Evolutionary conservation across 1,284 basidiomycete species (phyloP).

Genomic region (Trametes hirsuta): DNA sequence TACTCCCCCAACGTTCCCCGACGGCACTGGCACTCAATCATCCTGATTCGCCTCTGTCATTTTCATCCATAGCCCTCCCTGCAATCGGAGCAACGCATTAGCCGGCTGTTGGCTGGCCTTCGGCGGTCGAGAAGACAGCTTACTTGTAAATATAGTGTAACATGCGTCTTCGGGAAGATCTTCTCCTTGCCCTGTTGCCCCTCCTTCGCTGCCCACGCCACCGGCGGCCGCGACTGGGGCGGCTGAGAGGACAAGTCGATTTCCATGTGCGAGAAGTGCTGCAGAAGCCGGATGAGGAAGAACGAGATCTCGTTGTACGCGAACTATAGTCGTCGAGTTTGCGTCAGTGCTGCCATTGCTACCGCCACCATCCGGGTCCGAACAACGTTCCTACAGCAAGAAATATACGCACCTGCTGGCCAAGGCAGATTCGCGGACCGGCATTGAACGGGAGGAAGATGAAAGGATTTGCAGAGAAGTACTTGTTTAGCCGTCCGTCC

Average conservation of each 20-base stretch:
- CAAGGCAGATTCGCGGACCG: slow-evolving; percentile 60
- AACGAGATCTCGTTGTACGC: slow-evolving; percentile 48
- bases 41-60: slow-evolving; percentile 25
- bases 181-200: slow-evolving; percentile 22
- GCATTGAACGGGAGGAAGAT: slow-evolving; percentile 67
- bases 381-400: background rate
- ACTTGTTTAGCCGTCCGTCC: slow-evolving; percentile 53
- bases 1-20: too few relatives aligned
- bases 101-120: background rate
- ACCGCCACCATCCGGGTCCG: background rate
- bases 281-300: slow-evolving; percentile 45
- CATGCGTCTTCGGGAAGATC: slow-evolving; percentile 22
- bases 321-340: slow-evolving; percentile 34
- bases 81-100: background rate
- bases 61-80: slow-evolving; percentile 34
- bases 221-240: slow-evolving; percentile 19
- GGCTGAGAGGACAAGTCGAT: slow-evolving; percentile 35
- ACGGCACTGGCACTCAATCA: background rate
- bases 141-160: slow-evolving; percentile 24
- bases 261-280: slow-evolving; percentile 48
- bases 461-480: slow-evolving; percentile 57
- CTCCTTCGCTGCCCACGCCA: slow-evolving; percentile 20
- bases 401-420: slow-evolving; percentile 48
- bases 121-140: background rate
- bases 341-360: too few relatives aligned